Evolutionary conservation across 208 protist genomes (phyloP), one percentile per base, ranked within the genome.

Genomic region (Porcisia hertigi): DNA sequence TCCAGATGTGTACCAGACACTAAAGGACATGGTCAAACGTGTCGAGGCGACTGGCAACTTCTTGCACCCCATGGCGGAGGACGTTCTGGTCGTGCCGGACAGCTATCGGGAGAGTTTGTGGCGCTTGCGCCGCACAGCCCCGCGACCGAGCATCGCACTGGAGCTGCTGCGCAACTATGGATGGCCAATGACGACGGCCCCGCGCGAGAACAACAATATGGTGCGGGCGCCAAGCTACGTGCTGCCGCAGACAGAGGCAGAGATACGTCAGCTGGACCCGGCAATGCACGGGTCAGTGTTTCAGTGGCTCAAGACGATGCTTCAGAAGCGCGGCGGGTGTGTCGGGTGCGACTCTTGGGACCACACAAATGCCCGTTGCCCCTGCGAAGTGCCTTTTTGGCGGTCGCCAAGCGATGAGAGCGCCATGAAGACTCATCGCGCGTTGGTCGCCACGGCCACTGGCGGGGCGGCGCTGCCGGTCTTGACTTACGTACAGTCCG

Each of bases 51-150:
- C 85, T 12, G 92, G 90, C 59, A 92, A 91, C 74, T 77, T 70
- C 39, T 82, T 94, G 41, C 81, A 79, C 12, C 60, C 67, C 30
- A 79, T 86, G 75, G 87, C 81, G 4, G 80, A 70, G 36, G 58
- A 76, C 3, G 84, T 84, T 43, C 71, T 96, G 30, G 74, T 88
- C n/a, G 85, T 96, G 65, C 90, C 90, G 6, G 71, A 69, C 39
- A 82, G 78, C 23, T 95, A 92, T 81, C 81, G 85, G 39, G 92
- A 96, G 76, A 93, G 88, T 45, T 73, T 96, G 66, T 94, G 90
- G 84, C 88, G 91, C 39, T 75, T 96, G 73, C 85, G 90, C 1
- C 88, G 91, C 45, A 76, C 76, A 25, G 72, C 81, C 12, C 85
- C 92, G 7, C 83, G 88, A 23, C 92, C 92, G 54, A 82, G 83